phyloP scores from a whole-genome alignment of 2,329 filamentous ascomycete genomes.

The Pseudogymnoascus sp. region DNA sequence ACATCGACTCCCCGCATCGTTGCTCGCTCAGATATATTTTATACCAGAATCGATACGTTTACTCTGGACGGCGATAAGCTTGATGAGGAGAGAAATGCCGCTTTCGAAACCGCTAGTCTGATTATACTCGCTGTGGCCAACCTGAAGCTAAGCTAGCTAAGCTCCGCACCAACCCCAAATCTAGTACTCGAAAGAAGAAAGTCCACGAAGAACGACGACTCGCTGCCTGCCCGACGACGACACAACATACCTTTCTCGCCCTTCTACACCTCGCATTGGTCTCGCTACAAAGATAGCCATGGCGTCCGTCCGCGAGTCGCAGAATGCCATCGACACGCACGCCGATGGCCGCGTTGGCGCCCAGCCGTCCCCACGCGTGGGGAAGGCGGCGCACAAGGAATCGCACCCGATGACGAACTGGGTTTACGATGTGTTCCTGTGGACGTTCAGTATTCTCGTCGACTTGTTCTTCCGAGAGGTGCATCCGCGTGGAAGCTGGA shows the following conservation, averaged over 20 bases:
- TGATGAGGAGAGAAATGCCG: not conserved
- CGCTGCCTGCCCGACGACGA: not conserved
- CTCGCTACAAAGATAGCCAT: not conserved
- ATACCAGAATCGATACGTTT: not conserved
- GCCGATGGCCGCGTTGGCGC: not conserved
- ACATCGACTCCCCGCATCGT: not conserved
- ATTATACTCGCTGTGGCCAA: not conserved
- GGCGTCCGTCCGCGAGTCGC: not conserved
- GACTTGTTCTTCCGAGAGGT: conserved; percentile 98
- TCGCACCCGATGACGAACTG: conserved; percentile 61
- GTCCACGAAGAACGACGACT: not conserved
- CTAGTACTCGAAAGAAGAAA: not conserved
- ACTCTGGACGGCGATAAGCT: not conserved
- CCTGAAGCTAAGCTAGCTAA: not conserved
- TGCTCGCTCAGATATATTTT: not conserved
- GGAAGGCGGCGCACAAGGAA: conserved; percentile 36
- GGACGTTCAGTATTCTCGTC: conserved; percentile 71
- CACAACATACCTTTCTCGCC: not conserved
- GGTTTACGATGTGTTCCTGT: conserved; percentile 71
- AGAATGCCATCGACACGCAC: not conserved
- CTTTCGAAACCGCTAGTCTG: not conserved
- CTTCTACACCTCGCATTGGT: not conserved
- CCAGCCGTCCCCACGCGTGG: conserved; percentile 15
- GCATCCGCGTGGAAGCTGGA: conserved; percentile 90
- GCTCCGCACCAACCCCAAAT: not conserved